These are phyloP conservation scores for Claviceps fusiformis DNA, from an alignment of 2,329 filamentous ascomycete species.

Conservation along the genomic window DNA sequence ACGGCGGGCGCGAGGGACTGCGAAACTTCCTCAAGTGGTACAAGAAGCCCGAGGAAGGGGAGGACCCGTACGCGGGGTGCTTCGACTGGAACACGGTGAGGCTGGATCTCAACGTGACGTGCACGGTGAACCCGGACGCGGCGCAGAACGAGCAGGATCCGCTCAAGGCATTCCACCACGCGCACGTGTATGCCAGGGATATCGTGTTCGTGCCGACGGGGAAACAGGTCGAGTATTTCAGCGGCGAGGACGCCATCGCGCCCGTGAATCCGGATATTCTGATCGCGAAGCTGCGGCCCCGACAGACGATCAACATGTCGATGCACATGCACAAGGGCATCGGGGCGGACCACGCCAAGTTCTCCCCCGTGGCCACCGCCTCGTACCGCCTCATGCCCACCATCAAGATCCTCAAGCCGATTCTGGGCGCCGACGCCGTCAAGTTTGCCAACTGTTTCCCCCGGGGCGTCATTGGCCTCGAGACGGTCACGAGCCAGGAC, in stretches of 20 bases:
- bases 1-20: constrained; percentile 63
- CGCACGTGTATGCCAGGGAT: constrained; percentile 67
- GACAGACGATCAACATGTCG: constrained; percentile 71
- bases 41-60: constrained; percentile 52
- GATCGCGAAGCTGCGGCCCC: constrained; percentile 83
- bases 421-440: constrained; percentile 70
- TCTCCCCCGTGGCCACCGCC: constrained; percentile 88
- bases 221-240: constrained; percentile 56
- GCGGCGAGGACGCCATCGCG: constrained; percentile 51
- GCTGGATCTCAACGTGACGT: constrained; percentile 63
- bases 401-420: constrained; percentile 73
- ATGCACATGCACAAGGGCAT: constrained; percentile 94
- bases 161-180: constrained; percentile 70
- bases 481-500: constrained; percentile 56
- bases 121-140: constrained; percentile 65
- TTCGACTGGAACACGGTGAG: constrained; percentile 81
- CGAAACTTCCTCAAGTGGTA: constrained; percentile 69
- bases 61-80: constrained; percentile 44
- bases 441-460: constrained; percentile 91
- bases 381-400: constrained; percentile 82
- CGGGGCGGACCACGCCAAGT: constrained; percentile 91
- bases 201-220: constrained; percentile 67
- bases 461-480: constrained; percentile 69
- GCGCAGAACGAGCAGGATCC: constrained; percentile 65
- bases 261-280: constrained; percentile 86